Conservation (phyloP, 805 yeast genomes). For the Wickerhamomyces canadensis region DNA sequence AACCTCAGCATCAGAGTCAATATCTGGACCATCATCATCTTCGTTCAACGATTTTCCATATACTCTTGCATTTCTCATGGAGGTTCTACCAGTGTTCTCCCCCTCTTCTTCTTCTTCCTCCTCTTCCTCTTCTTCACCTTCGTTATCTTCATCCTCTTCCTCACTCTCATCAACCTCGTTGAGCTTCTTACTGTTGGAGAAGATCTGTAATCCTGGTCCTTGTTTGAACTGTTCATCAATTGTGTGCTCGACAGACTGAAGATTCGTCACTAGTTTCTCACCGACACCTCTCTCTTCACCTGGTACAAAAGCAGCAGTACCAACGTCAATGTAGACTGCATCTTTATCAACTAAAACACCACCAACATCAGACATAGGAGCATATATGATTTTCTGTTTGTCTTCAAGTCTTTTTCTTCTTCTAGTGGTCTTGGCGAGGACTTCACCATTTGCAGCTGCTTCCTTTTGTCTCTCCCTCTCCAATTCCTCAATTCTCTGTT, state of each 20-base stretch:
- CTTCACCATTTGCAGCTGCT: conserved; percentile 57
- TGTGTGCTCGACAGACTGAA: conserved; percentile 65
- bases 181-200: conserved; percentile 54
- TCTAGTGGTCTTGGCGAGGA: conserved; percentile 55
- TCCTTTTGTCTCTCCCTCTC: conserved; percentile 66
- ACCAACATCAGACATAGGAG: conserved; percentile 99
- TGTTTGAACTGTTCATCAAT: conserved; percentile 51
- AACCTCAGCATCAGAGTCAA: conserved; percentile 38
- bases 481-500: conserved; percentile 75
- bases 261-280: conserved; percentile 74
- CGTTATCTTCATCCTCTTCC: conserved; percentile 31
- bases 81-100: conserved; percentile 54
- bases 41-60: conserved; percentile 48
- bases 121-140: conserved; percentile 29
- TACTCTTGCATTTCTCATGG: conserved; percentile 56
- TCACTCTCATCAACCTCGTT: conserved; percentile 37
- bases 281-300: conserved; percentile 78
- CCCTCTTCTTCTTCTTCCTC: conserved; percentile 25
- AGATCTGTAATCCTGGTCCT: conserved; percentile 71
- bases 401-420: conserved; percentile 92
- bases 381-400: conserved; percentile 88
- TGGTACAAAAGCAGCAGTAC: conserved; percentile 48
- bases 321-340: conserved; percentile 83
- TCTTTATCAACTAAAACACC: conserved; percentile 96
- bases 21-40: conserved; percentile 40